These are phyloP conservation scores for Pseudogymnoascus sp. DNA, from an alignment of 2,329 filamentous ascomycete species.

Conservation along the genomic window DNA sequence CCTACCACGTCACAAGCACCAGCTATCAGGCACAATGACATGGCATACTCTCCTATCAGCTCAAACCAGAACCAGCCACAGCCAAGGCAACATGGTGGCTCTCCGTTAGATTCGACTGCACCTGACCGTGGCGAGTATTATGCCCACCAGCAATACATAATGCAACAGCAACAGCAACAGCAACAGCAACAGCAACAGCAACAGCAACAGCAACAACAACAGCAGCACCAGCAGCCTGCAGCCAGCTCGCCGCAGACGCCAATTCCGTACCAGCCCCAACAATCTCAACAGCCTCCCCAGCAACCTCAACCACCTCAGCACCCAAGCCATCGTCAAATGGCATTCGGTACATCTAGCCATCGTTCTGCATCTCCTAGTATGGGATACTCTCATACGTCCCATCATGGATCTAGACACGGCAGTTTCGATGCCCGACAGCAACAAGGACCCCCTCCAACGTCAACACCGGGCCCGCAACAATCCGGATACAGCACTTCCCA, in stretches of 20 bases:
- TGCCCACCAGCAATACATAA: constrained; percentile 21
- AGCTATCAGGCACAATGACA: constrained; percentile 26
- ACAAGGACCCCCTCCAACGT: not conserved
- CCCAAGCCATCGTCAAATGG: constrained; percentile 23
- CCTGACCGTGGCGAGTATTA: constrained; percentile 29
- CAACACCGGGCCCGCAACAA: not conserved
- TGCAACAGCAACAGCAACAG: constrained; percentile 19
- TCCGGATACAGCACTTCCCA: not conserved
- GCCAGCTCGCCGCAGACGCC: constrained; percentile 23
- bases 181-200: constrained; percentile 18
- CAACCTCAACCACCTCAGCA: constrained; percentile 11
- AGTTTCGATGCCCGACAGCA: constrained; percentile 23
- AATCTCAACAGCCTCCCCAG: constrained; percentile 19
- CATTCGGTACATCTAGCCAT: constrained; percentile 21
- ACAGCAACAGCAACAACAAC: constrained; percentile 15
- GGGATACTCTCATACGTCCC: constrained; percentile 20
- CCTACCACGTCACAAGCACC: constrained; percentile 19
- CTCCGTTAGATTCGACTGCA: constrained; percentile 23
- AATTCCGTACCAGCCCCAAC: constrained; percentile 15
- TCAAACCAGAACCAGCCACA: constrained; percentile 14
- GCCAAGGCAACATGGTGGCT: constrained; percentile 21
- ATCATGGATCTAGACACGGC: constrained; percentile 25
- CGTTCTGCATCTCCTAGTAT: constrained; percentile 21
- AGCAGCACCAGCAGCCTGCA: constrained; percentile 20
- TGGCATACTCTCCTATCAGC: constrained; percentile 28